Base-by-base conservation (phyloP, 768 basidiomycete species). In the Omphalotus guepiniiformis region DNA sequence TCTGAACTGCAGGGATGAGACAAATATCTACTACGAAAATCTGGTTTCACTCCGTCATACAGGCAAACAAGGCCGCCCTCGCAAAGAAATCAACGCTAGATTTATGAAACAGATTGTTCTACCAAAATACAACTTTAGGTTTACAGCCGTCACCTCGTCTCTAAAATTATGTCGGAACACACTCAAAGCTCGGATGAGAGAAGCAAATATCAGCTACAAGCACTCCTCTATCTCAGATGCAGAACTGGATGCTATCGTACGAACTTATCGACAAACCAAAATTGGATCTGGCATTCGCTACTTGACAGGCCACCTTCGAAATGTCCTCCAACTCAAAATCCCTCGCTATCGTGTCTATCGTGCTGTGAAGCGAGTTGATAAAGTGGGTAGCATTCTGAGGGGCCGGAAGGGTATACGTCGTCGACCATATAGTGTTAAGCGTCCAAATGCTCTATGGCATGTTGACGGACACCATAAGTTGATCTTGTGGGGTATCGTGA, bases 401-500 rank as follows among this genome's bases (percentile, higher is more conserved):
- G 37, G 49, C 8, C 55, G 49, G 3, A 34, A 46, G 3, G 29
- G 45, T 1, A 56, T 56, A 9, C 25, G 26, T 5, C 35, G 55
- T 5, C 39, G 48, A 2, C 39, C 47, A 22, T 64, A 64, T 44
- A 37, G 48, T 2, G 55, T 58, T 4, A 43, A 48, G 11, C 30
- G 53, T 6, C 58, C 60, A n/a, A 57, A 61, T 52, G 51, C 51
- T 7, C 47, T 57, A 0, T 62, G 61, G 61, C 60, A 62, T 21
- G 30, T 56, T 11, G 57, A 59, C 53, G 53, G 59, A 12, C 58
- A 62, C 43, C 62, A 63, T 42, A 61, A 58, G 36, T 37, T 63
- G 4, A 62, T 63, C 36, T 45, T 34, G 4, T 64, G 58, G 57
- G 60, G 60, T n/a, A 50, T 62, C 45, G 60, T 63, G 2, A 56